Conservation (phyloP, 2,329 filamentous ascomycete species). For the Botrytis hyacinthi region DNA sequence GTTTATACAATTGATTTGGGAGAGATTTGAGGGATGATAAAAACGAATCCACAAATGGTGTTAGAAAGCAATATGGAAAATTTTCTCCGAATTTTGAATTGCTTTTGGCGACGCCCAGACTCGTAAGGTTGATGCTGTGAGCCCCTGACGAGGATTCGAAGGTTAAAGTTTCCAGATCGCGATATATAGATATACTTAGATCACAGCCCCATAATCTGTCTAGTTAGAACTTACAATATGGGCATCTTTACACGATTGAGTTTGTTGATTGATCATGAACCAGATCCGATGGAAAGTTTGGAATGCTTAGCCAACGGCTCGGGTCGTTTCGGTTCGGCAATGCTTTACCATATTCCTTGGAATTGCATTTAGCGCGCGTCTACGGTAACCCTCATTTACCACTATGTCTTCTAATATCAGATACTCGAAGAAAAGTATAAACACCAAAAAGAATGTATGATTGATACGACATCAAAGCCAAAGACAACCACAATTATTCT, state of each 20-base stretch:
- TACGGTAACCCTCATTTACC: constrained; percentile 2
- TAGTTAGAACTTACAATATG: not conserved
- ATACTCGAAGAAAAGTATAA: not conserved
- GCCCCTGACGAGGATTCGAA: constrained; percentile 14
- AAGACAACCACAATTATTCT: constrained; percentile 2
- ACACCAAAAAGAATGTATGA: constrained; percentile 2
- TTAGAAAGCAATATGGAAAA: not conserved
- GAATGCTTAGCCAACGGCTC: constrained; percentile 3
- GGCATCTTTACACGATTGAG: not conserved
- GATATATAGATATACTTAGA: not conserved
- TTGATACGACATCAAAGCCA: not conserved
- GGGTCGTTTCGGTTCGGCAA: constrained; percentile 13
- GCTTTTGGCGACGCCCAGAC: constrained; percentile 10
- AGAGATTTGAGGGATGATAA: not conserved
- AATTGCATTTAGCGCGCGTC: not conserved
- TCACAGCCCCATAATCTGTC: not conserved
- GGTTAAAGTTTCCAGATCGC: not conserved
- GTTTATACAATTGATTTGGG: not conserved
- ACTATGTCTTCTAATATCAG: constrained; percentile 12
- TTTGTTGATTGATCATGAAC: not conserved
- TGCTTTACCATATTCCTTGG: not conserved
- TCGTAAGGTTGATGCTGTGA: not conserved
- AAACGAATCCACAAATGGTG: not conserved
- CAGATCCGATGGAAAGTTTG: not conserved
- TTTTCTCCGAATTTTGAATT: not conserved